These are phyloP conservation scores for Phytophthora hibernalis DNA, from an alignment of 352 stramenopile species.

Conservation along the genomic window DNA sequence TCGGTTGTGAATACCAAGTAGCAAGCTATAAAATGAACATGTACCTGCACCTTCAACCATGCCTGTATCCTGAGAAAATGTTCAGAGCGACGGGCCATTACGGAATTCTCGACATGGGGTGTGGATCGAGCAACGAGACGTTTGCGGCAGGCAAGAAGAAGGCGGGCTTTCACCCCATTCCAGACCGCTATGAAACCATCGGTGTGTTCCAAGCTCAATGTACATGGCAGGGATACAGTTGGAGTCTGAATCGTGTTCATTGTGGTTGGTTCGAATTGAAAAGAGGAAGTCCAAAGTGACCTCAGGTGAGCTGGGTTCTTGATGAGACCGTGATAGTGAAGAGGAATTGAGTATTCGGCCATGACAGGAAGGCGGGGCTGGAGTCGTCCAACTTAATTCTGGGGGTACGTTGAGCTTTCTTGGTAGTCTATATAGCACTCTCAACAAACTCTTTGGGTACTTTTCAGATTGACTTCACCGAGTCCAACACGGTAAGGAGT, in stretches of 20 bases:
- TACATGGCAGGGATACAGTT: not conserved
- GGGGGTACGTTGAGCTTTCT: slow-evolving; percentile 24
- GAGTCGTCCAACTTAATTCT: slow-evolving; percentile 73
- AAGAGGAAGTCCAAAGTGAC: slow-evolving; percentile 53
- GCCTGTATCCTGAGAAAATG: slow-evolving; percentile 11
- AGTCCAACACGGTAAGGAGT: slow-evolving; percentile 59
- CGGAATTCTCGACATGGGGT: slow-evolving; percentile 34
- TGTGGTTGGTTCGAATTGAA: slow-evolving; percentile 8
- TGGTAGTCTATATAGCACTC: not conserved
- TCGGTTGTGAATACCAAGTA: too few relatives aligned
- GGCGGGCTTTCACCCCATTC: slow-evolving; percentile 49
- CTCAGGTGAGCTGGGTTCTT: slow-evolving; percentile 23
- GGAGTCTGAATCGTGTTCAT: slow-evolving; percentile 6
- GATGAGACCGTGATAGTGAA: not conserved
- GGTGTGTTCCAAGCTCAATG: slow-evolving; percentile 27
- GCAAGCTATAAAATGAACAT: too few relatives aligned
- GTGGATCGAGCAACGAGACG: slow-evolving; percentile 25
- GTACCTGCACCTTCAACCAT: too few relatives aligned
- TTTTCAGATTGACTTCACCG: slow-evolving; percentile 69
- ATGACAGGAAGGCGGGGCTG: slow-evolving; percentile 44
- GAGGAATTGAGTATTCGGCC: not conserved
- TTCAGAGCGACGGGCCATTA: slow-evolving; percentile 26
- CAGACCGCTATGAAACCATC: slow-evolving; percentile 68
- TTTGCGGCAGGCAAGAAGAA: slow-evolving; percentile 7
- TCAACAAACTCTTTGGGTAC: not conserved